phyloP scores from a whole-genome alignment of 2,329 filamentous ascomycete genomes.

The Scytalidium lignicola region DNA sequence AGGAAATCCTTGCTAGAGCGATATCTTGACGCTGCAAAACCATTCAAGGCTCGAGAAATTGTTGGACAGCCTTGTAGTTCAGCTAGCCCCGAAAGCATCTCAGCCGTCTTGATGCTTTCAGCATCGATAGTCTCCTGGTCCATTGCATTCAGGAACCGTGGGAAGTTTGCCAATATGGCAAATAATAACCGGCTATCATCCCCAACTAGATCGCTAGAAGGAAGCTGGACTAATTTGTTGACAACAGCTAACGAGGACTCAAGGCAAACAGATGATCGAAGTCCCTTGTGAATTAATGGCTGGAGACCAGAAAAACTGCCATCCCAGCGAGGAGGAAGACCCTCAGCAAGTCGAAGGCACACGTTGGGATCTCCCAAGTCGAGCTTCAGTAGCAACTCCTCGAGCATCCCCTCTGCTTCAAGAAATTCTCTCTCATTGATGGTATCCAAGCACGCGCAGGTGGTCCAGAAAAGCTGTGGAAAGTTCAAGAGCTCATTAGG shows the following conservation, averaged over 20 bases:
- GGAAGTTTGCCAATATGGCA: slow-evolving; percentile 84
- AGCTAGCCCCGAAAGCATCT: slow-evolving; percentile 65
- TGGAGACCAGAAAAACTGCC: slow-evolving; percentile 83
- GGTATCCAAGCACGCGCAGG: slow-evolving; percentile 90
- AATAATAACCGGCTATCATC: slow-evolving; percentile 79
- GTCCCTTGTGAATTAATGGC: slow-evolving; percentile 80
- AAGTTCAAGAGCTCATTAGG: slow-evolving; percentile 78
- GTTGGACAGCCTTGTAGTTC: slow-evolving; percentile 64
- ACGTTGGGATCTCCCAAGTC: slow-evolving; percentile 69
- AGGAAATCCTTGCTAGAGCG: slow-evolving; percentile 71
- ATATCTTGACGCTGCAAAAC: slow-evolving; percentile 64
- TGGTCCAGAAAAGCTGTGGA: slow-evolving; percentile 96
- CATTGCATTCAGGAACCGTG: slow-evolving; percentile 74
- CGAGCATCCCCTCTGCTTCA: slow-evolving; percentile 86
- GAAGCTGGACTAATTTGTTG: slow-evolving; percentile 72
- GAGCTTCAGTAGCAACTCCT: slow-evolving; percentile 77
- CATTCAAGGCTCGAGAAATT: slow-evolving; percentile 64
- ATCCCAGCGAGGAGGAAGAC: slow-evolving; percentile 82
- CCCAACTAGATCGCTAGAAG: slow-evolving; percentile 75
- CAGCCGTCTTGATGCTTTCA: slow-evolving; percentile 57
- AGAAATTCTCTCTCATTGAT: slow-evolving; percentile 95
- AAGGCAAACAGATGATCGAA: slow-evolving; percentile 80
- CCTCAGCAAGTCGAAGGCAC: slow-evolving; percentile 67
- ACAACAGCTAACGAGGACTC: slow-evolving; percentile 72
- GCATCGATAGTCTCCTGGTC: slow-evolving; percentile 57